Base-by-base conservation (phyloP, 345 rosid genomes). In the Draba incana region DNA sequence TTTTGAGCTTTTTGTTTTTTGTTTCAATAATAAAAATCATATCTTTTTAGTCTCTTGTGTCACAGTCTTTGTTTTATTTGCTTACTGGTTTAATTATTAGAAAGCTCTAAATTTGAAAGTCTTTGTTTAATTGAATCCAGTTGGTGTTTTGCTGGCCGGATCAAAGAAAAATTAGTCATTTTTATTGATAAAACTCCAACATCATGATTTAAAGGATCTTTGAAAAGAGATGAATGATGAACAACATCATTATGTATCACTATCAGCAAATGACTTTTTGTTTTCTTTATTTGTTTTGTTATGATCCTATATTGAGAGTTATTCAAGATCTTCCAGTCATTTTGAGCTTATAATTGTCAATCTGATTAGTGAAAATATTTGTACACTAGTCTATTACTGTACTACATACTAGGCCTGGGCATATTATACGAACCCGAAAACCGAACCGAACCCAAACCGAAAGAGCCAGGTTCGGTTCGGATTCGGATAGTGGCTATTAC, bases 21-120 rank as follows among this genome's bases (percentile, higher is more conserved):
- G 77, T 66, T 66, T 73, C 71, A 66, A 31, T 73, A 73, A 73
- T 73, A 73, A 73, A 28, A 65, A 66, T 43, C 48, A 41, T 43
- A 58, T 50, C 41, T 43, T 31, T 48, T 39, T 4, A 37, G 27
- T 37, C 6, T 64, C 8, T 51, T 33, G 31, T 37, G 46, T 23
- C 4, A 20, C 16, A 20, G 28, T 64, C 43, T 24, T 23, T 38
- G 6, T 25, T 28, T 5, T 33, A 33, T 62, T 46, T 71, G 57
- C 23, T 63, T 37, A 2, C 43, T 50, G 8, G n/a, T 8, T 41
- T 23, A 24, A 8, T 24, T 30, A 14, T 11, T 49, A 14, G 28
- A 56, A 16, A 20, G 5, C 11, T 38, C 4, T 8, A 30, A 57
- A 57, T 5, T 3, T 12, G 3, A 39, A 12, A 12, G 14, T 37